Evolutionary conservation across 2,329 filamentous ascomycete genomes (phyloP), one percentile per base, ranked within the genome.

Genomic region (Beauveria australis): DNA sequence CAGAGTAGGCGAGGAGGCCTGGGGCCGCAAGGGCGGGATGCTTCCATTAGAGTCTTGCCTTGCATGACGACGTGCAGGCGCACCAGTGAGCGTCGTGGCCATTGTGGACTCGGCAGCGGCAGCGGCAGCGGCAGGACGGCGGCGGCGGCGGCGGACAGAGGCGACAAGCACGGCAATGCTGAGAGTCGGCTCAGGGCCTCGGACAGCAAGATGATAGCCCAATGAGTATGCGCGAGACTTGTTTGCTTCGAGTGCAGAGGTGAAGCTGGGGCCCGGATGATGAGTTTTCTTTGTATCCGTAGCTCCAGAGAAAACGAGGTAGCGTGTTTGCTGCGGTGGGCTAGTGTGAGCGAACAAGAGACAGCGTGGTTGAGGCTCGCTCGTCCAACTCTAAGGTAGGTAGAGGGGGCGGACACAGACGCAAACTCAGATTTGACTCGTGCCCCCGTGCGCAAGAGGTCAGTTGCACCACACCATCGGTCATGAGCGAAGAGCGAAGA

Each of bases 1-100:
- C 68, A 97, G 78, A 2, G 92, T 96, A 52, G 92, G 92, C 62
- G 91, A 95, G 14, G 85, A 85, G 64, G 89, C 86, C 61, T 79
- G 74, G 49, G 79, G 70, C 19, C 77, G 73, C 66, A 81, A 79
- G 46, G 57, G 28, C 41, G 73, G 70, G 64, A 72, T 63, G 52
- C 67, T 64, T 60, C 63, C 67, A 60, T 55, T 65, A 60, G 65
- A 67, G 60, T 70, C 67, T 57, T 71, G 70, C 61, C 68, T 66
- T 64, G 66, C 63, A 61, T 72, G 66, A 62, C 66, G 68, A 65
- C 66, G 66, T 59, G 66, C 66, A 58, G 64, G 61, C 54, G 65
- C 61, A 52, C 66, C 60, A 52, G 68, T 53, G 24, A 53, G n/a
- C 10, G 52, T 40, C 24, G 52, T 61, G 19, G 59, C 53, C 59